A percentile compares a stretch with the other conserved stretches of the same genome.
phyloP scores from a whole-genome alignment of 352 stramenopile species.

The Phytophthora boehmeriae region DNA sequence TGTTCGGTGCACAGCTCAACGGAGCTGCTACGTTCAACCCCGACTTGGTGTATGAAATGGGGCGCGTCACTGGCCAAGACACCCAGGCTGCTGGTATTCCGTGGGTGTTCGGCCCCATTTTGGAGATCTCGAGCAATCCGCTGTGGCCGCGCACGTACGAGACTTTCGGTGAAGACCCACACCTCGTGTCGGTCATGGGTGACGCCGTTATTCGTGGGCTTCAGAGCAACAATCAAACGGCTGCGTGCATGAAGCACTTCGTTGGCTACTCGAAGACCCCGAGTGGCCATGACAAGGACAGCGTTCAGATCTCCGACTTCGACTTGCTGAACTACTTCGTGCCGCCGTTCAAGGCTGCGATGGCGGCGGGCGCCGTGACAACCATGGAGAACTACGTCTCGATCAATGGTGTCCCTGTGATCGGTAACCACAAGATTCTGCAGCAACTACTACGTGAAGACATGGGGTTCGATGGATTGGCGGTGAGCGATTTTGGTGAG shows the following conservation, averaged over 20 bases:
- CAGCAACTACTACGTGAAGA: conserved; percentile 72
- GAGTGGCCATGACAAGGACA: conserved; percentile 75
- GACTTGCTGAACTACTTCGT: conserved; percentile 83
- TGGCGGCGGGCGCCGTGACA: conserved; percentile 71
- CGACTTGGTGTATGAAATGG: conserved; percentile 58
- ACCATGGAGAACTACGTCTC: conserved; percentile 94
- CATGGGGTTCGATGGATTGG: conserved; percentile 78
- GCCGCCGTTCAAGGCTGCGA: conserved; percentile 70
- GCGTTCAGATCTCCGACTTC: conserved; percentile 65
- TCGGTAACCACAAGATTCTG: conserved; percentile 76
- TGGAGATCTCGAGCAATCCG: conserved; percentile 78
- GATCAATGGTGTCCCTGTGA: conserved; percentile 87
- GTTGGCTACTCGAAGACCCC: conserved; percentile 77
- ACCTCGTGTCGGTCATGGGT: conserved; percentile 74
- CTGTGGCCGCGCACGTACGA: conserved; percentile 89
- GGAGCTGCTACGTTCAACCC: conserved; percentile 85
- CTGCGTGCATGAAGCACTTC: conserved; percentile 88
- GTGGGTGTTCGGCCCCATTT: conserved; percentile 88
- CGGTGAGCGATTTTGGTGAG: conserved; percentile 91
- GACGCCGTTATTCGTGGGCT: conserved; percentile 71
- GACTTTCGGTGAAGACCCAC: conserved; percentile 92
- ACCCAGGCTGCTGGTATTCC: conserved; percentile 80
- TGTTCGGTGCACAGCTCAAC: conserved; percentile 89
- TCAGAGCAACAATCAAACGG: conserved; percentile 60
- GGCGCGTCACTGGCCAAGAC: conserved; percentile 70